Base-by-base conservation (phyloP, 345 rosid species). In the Populus deltoides region DNA sequence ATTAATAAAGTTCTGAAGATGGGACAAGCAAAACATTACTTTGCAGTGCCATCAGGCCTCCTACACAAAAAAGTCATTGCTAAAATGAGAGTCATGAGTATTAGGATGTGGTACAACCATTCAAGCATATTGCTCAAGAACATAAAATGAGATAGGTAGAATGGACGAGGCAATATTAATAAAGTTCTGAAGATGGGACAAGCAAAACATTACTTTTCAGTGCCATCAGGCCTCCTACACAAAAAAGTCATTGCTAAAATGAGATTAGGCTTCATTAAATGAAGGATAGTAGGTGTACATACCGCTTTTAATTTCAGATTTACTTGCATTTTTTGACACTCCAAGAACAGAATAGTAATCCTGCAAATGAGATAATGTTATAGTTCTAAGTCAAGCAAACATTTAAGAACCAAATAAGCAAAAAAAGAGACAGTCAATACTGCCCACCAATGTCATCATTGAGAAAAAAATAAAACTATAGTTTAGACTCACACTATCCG, bases 221-320 rank as follows among this genome's bases (percentile, higher is more conserved):
- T 68, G 66, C n/a, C 43, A 29, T 41, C 17, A 62, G 55, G 66
- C 36, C 68, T 68, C 25, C 49, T 63, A 36, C 35, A 51, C 1
- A 41, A 69, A 65, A 76, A 18, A 12, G 5, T 25, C 53, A 39
- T 35, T 18, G 51, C 39, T 2, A 24, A 1, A n/a, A 47, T 66
- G 25, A 41, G 59, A 27, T 59, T 69, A 31, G 36, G 49, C 7
- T 33, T 13, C 47, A 35, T 68, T 35, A 6, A 62, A 69, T 35
- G 43, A 51, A 79, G 72, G 31, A 31, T 29, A 63, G 33, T 9
- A 31, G 62, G 39, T n/a, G 68, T n/a, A 70, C 91, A 16, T 88
- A 95, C 99, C 92, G 17, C 93, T 95, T 89, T 95, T 95, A 74
- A 95, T 95, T 78, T 95, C 99, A 79, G 99, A 76, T 92, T 95